Evolutionary conservation across 257 asterid genomes (phyloP).

Genomic region (Fraxinus cuspidata): DNA sequence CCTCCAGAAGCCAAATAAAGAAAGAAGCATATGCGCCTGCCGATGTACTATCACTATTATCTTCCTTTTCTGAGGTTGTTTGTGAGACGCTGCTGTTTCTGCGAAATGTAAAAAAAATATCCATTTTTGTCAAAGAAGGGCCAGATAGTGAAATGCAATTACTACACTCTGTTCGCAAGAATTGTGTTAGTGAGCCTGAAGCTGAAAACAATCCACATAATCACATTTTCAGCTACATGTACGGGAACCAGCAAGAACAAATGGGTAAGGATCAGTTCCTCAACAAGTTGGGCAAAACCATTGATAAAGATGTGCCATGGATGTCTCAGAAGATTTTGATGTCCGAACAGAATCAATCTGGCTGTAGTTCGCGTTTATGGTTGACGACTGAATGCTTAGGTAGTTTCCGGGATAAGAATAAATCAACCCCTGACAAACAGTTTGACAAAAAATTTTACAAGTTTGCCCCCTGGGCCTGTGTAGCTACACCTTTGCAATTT

Average conservation of each 20-base stretch:
- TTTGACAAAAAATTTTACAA: slow-evolving; percentile 58
- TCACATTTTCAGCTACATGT: slow-evolving; percentile 66
- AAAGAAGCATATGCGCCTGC: slow-evolving; percentile 74
- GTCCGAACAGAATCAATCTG: slow-evolving; percentile 64
- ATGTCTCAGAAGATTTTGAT: slow-evolving; percentile 85
- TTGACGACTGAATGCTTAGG: slow-evolving; percentile 81
- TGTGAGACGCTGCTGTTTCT: slow-evolving; percentile 78
- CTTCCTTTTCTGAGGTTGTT: slow-evolving; percentile 82
- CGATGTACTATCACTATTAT: slow-evolving; percentile 80
- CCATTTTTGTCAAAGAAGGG: slow-evolving; percentile 84
- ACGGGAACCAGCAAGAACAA: slow-evolving; percentile 56
- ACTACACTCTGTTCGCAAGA: slow-evolving; percentile 75
- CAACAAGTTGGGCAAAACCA: slow-evolving; percentile 61
- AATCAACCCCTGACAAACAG: slow-evolving; percentile 50
- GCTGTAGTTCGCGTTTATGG: slow-evolving; percentile 71
- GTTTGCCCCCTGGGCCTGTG: slow-evolving; percentile 87
- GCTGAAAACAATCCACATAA: slow-evolving; percentile 60
- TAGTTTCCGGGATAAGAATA: slow-evolving; percentile 45
- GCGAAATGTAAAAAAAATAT: slow-evolving; percentile 76
- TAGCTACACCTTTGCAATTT: slow-evolving; percentile 70
- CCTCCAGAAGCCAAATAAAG: slow-evolving; percentile 91
- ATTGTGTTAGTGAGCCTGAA: slow-evolving; percentile 57
- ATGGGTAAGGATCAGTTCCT: slow-evolving; percentile 67
- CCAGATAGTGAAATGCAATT: slow-evolving; percentile 77
- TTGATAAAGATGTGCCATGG: slow-evolving; percentile 64